These are phyloP conservation scores for Dendrobium nobile DNA, from an alignment of 106 monocot genomes.

Conservation along the genomic window DNA sequence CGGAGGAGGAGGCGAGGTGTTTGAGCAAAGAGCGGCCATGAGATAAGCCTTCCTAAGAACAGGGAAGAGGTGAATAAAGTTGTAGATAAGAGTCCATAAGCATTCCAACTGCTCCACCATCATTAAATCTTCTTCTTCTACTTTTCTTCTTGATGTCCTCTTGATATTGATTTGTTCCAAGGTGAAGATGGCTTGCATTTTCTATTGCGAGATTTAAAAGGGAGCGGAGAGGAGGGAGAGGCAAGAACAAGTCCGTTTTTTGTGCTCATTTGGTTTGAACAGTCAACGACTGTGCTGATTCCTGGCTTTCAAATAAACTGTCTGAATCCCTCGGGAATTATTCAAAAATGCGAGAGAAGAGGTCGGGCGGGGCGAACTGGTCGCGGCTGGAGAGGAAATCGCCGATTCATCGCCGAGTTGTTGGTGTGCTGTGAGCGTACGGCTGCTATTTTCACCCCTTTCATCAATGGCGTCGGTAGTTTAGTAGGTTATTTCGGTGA, in stretches of 20 bases:
- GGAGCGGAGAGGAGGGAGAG: not conserved
- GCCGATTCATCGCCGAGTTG: not conserved
- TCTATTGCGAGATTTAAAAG: not conserved
- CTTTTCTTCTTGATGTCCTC: not conserved
- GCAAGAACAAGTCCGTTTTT: not conserved
- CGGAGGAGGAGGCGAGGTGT: not conserved
- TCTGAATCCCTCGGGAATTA: too few relatives aligned
- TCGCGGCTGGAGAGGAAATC: not conserved
- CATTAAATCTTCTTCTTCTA: not conserved
- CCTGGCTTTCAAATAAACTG: too few relatives aligned
- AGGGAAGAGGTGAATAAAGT: slow-evolving; percentile 14
- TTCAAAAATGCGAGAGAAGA: not conserved
- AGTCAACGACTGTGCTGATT: not conserved
- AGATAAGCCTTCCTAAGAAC: slow-evolving; percentile 11
- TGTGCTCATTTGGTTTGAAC: not conserved
- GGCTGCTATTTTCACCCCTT: too few relatives aligned
- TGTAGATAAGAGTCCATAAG: slow-evolving; percentile 14
- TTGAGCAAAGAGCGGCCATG: not conserved
- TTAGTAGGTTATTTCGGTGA: too few relatives aligned
- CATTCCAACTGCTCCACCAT: slow-evolving; percentile 12
- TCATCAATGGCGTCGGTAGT: too few relatives aligned
- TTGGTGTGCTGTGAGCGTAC: not conserved
- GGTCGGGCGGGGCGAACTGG: not conserved
- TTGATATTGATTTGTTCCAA: not conserved
- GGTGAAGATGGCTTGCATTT: not conserved